phyloP scores from a whole-genome alignment of 352 stramenopile genomes.

The Pythium brachiatum region DNA sequence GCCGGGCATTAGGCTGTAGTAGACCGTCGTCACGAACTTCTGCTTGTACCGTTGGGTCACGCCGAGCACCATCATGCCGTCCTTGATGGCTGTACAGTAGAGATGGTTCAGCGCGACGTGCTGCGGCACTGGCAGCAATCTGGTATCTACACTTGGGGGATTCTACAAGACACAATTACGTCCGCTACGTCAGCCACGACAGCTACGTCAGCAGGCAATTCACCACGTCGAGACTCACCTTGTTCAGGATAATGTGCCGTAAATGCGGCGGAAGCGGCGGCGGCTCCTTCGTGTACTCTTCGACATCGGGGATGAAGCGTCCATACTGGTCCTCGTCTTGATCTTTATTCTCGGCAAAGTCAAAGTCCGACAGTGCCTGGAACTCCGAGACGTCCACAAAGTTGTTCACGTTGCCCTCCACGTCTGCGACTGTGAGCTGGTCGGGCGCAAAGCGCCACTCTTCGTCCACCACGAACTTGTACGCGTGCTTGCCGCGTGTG shows the following conservation, averaged over 20 bases:
- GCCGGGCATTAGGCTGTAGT: constrained; percentile 94
- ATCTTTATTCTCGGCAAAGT: constrained; percentile 48
- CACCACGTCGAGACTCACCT: constrained; percentile 49
- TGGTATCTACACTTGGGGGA: constrained; percentile 92
- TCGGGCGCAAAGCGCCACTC: constrained; percentile 97
- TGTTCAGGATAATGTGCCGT: constrained; percentile 99
- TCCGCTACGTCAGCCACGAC: background rate
- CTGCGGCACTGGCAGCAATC: constrained; percentile 95
- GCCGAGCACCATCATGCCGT: constrained; percentile 99
- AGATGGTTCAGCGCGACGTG: constrained; percentile 99
- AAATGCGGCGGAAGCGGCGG: constrained; percentile 97
- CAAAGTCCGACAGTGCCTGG: constrained; percentile 69
- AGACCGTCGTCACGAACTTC: constrained; percentile 98
- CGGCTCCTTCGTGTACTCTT: constrained; percentile 99
- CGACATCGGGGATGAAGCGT: constrained; percentile 96
- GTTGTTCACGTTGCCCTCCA: constrained; percentile 99
- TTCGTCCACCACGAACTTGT: constrained; percentile 99
- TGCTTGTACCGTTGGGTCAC: constrained; percentile 97
- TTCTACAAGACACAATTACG: constrained; percentile 41
- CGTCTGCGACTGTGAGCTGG: constrained; percentile 97
- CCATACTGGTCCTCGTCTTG: constrained; percentile 92
- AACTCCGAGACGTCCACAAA: constrained; percentile 99
- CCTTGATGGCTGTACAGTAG: constrained; percentile 98
- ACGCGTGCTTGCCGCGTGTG: constrained; percentile 96
- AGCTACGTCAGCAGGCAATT: background rate